Percentiles rank a stretch among this genome's conserved stretches.
These are phyloP conservation scores for Triticum monococcum DNA, from an alignment of 176 grass and related monocot genomes.

Conservation along the genomic window DNA sequence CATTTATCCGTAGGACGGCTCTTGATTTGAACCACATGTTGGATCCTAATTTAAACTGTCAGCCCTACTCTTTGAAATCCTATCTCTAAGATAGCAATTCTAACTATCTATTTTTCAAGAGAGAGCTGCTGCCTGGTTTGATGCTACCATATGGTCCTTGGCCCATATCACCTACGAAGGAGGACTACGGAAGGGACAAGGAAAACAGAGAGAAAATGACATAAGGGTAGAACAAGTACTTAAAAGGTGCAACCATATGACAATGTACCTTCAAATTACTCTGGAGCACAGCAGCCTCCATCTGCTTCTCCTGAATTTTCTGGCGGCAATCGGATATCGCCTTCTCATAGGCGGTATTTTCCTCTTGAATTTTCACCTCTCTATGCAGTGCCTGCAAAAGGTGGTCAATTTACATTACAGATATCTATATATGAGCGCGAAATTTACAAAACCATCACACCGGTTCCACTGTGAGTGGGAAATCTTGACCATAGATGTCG, in stretches of 20 bases:
- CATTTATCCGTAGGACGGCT: neutral
- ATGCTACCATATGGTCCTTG: neutral
- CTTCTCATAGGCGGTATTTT: slow-evolving; percentile 88
- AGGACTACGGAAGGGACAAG: neutral
- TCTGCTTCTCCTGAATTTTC: slow-evolving; percentile 73
- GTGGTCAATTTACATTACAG: neutral
- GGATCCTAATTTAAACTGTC: neutral
- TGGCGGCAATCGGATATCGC: slow-evolving; percentile 74
- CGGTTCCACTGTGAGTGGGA: neutral
- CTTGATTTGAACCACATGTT: neutral
- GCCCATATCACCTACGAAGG: neutral
- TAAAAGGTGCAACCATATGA: neutral
- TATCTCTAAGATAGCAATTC: neutral
- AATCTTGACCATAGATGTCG: neutral
- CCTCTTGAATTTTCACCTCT: slow-evolving; percentile 64
- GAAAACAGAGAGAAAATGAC: neutral
- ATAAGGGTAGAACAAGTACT: neutral
- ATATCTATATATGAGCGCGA: neutral
- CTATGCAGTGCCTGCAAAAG: slow-evolving; percentile 67
- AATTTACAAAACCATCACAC: neutral
- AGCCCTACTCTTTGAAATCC: neutral
- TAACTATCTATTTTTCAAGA: neutral
- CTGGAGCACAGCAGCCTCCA: slow-evolving; percentile 52
- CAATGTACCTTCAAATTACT: slow-evolving; percentile 65
- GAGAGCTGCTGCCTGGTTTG: too few species aligned